These are phyloP conservation scores for Coemansia sp. DNA, from an alignment of 192 early-diverging fungal genomes.

Conservation along the genomic window DNA sequence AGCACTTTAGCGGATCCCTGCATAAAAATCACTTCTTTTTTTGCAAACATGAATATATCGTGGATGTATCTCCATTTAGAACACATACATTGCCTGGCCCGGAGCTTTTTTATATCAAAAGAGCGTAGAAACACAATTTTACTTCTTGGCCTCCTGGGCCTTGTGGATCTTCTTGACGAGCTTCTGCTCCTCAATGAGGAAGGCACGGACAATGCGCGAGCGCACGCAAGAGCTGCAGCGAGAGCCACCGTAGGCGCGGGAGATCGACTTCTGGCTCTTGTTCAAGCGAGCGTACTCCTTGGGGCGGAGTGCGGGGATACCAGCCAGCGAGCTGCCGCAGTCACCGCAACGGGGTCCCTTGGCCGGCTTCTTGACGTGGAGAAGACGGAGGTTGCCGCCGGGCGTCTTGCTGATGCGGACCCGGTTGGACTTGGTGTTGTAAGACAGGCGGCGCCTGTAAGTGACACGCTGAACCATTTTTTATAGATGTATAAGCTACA, in stretches of 20 bases:
- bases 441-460: slow-evolving; percentile 80
- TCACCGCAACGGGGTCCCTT: slow-evolving; percentile 95
- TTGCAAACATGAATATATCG: no score
- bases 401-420: slow-evolving; percentile 77
- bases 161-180: slow-evolving; percentile 99
- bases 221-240: slow-evolving; percentile 89
- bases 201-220: slow-evolving; percentile 91
- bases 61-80: background rate
- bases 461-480: slow-evolving; percentile 71
- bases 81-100: background rate
- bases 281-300: slow-evolving; percentile 86
- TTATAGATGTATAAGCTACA: slow-evolving; percentile 40
- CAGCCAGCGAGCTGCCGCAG: slow-evolving; percentile 86
- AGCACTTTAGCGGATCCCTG: background rate
- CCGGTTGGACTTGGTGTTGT: slow-evolving; percentile 90
- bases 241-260: slow-evolving; percentile 95
- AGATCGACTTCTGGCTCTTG: slow-evolving; percentile 90
- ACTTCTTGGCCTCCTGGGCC: slow-evolving; percentile 60
- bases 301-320: slow-evolving; percentile 91
- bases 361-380: slow-evolving; percentile 91
- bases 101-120: background rate
- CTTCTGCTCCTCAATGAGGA: slow-evolving; percentile 99
- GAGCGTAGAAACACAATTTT: slow-evolving; percentile 9
- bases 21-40: background rate
- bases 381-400: slow-evolving; percentile 83